Evolutionary conservation across 371 early-diverging fungal species (phyloP).

Genomic region (Umbelopsis sp.): DNA sequence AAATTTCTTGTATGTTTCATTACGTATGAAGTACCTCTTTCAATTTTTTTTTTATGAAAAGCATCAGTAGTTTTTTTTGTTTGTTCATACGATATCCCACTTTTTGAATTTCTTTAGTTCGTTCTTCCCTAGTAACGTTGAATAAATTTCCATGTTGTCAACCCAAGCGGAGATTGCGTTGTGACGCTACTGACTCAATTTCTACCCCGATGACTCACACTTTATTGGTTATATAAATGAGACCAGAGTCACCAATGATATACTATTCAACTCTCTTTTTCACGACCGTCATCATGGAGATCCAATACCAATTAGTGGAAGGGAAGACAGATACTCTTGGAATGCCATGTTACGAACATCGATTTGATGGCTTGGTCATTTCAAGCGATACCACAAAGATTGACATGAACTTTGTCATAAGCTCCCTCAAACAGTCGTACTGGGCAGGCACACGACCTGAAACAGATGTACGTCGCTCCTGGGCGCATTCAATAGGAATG

Average conservation of each 20-base stretch:
- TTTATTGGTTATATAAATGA: too few species aligned
- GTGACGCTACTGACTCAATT: too few species aligned
- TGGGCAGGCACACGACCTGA: conserved; percentile 4
- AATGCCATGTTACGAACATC: conserved; percentile 12
- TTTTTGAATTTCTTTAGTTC: background rate
- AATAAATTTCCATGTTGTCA: background rate
- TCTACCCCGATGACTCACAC: too few species aligned
- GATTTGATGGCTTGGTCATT: background rate
- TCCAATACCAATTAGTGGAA: background rate
- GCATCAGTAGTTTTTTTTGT: background rate
- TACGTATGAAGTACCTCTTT: too few species aligned
- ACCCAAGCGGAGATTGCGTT: too few species aligned
- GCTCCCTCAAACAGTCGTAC: background rate
- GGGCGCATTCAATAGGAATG: background rate
- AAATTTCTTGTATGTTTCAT: too few species aligned
- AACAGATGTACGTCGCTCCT: background rate
- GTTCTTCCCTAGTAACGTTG: background rate
- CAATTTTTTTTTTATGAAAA: too few species aligned
- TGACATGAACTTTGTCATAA: background rate
- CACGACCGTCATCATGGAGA: background rate
- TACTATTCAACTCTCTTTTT: background rate
- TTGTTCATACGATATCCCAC: background rate
- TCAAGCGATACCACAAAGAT: background rate
- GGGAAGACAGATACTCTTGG: background rate
- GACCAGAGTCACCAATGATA: too few species aligned